phyloP scores from a whole-genome alignment of 306 rosid genomes.

The Vicia villosa region DNA sequence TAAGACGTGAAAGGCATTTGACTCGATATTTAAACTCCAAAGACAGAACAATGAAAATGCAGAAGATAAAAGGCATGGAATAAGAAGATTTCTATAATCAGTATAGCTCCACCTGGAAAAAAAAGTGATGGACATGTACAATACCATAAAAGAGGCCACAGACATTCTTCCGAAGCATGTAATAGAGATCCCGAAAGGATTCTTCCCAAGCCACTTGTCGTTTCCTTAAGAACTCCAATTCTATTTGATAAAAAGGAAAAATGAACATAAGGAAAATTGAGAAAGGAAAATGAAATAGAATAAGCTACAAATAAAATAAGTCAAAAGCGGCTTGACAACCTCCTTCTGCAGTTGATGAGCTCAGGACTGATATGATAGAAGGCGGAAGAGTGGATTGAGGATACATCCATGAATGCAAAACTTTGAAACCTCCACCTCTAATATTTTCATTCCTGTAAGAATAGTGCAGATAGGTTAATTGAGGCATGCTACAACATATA shows the following conservation, averaged over 20 bases:
- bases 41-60: constrained; percentile 17
- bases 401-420: constrained; percentile 85
- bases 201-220: constrained; percentile 87
- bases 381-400: constrained; percentile 86
- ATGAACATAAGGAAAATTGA: constrained; percentile 16
- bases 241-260: constrained; percentile 50
- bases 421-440: constrained; percentile 43
- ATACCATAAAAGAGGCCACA: constrained; percentile 92
- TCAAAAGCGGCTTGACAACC: constrained; percentile 47
- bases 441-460: constrained; percentile 43
- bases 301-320: neutral
- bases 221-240: constrained; percentile 70
- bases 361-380: constrained; percentile 70
- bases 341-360: constrained; percentile 67
- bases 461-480: constrained; percentile 40
- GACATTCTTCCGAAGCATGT: constrained; percentile 72
- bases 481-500: constrained; percentile 47
- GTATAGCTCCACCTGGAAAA: neutral
- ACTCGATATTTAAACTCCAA: neutral
- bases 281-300: constrained; percentile 18
- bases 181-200: constrained; percentile 87
- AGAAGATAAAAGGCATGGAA: neutral
- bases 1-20: neutral
- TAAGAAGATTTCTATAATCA: constrained; percentile 21
- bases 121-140: constrained; percentile 20